phyloP scores from a whole-genome alignment of 345 rosid genomes.

The Syzygium jambos region DNA sequence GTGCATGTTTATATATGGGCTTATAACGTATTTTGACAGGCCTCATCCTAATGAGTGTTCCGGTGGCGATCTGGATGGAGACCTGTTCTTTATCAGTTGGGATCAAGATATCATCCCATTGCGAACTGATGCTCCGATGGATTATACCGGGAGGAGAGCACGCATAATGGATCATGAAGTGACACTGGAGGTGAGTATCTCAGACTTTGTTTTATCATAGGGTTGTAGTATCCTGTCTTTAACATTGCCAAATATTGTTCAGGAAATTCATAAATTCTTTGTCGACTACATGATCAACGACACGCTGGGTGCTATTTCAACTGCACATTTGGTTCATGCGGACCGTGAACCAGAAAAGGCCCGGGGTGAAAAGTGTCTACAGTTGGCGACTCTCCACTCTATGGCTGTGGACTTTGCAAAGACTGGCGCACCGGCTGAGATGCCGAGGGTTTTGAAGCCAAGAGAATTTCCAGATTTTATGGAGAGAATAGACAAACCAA shows the following conservation, averaged over 20 bases:
- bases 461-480: conserved; percentile 86
- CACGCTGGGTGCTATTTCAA: conserved; percentile 84
- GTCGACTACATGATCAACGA: conserved; percentile 90
- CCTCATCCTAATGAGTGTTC: conserved; percentile 98
- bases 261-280: conserved; percentile 86
- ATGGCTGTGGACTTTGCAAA: conserved; percentile 95
- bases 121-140: conserved; percentile 75
- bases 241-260: background rate
- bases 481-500: conserved; percentile 58
- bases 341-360: conserved; percentile 76
- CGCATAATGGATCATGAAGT: conserved; percentile 87
- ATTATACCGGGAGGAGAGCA: conserved; percentile 64
- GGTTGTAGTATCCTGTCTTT: background rate
- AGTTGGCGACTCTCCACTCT: conserved; percentile 83
- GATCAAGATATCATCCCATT: conserved; percentile 67
- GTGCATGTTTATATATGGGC: background rate
- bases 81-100: conserved; percentile 83
- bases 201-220: background rate
- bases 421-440: conserved; percentile 92
- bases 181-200: conserved; percentile 52
- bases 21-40: conserved; percentile 31
- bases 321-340: conserved; percentile 85
- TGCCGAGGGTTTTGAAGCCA: conserved; percentile 75
- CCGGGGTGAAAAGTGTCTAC: conserved; percentile 55
- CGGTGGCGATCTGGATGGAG: conserved; percentile 99